A percentile compares a stretch with the other conserved stretches of the same genome.
These are phyloP conservation scores for Kwoniella pini DNA, from an alignment of 768 basidiomycete genomes.

Conservation along the genomic window DNA sequence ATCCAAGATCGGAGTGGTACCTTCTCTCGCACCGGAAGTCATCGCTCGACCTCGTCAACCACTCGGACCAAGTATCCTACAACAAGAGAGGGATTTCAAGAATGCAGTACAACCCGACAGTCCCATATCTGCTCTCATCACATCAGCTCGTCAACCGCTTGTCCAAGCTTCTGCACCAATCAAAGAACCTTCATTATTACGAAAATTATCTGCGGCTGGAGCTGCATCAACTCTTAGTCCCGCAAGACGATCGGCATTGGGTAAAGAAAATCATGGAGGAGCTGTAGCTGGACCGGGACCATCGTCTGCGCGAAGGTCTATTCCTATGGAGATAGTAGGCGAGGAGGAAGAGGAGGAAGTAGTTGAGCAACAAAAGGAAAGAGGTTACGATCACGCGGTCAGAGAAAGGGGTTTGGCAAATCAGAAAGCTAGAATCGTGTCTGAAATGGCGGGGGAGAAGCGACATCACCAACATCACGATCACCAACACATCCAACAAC, in stretches of 20 bases:
- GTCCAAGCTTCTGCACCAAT: constrained; percentile 61
- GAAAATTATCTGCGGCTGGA: constrained; percentile 52
- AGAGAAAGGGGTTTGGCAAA: constrained; percentile 76
- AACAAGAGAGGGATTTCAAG: constrained; percentile 87
- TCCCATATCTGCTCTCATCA: constrained; percentile 87
- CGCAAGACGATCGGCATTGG: constrained; percentile 26
- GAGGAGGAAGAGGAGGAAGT: constrained; percentile 57
- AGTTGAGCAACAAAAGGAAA: constrained; percentile 58
- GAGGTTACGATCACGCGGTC: constrained; percentile 40
- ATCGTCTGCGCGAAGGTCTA: constrained; percentile 10
- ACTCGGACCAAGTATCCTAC: constrained; percentile 50
- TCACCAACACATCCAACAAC: neutral
- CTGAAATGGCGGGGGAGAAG: constrained; percentile 72
- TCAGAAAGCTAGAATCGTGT: constrained; percentile 90
- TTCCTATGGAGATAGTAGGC: constrained; percentile 27
- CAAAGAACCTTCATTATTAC: constrained; percentile 49
- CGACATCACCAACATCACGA: constrained; percentile 7
- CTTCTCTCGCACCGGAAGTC: constrained; percentile 35
- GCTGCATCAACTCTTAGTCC: constrained; percentile 64
- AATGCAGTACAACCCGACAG: constrained; percentile 92
- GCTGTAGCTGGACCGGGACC: constrained; percentile 16
- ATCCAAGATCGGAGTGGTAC: constrained; percentile 41
- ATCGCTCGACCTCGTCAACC: constrained; percentile 22
- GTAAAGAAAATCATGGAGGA: constrained; percentile 20
- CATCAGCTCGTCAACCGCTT: constrained; percentile 81